phyloP scores from a whole-genome alignment of 2,329 filamentous ascomycete species.

The Diplodia intermedia region DNA sequence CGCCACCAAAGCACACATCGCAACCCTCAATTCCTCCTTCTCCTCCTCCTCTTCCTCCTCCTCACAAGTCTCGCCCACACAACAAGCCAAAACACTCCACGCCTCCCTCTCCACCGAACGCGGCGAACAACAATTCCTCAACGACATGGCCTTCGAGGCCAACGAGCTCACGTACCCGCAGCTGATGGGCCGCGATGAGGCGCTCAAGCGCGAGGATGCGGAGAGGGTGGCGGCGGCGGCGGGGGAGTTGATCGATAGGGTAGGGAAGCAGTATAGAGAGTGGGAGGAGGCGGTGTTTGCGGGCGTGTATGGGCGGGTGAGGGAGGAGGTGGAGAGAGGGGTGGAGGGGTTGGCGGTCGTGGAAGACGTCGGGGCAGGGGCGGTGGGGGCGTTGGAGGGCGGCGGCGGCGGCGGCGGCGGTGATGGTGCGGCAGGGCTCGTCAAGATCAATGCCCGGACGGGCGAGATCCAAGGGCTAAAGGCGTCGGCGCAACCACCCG shows the following conservation, averaged over 20 bases:
- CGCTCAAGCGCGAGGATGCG: constrained; percentile 60
- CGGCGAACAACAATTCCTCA: constrained; percentile 61
- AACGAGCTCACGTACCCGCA: constrained; percentile 66
- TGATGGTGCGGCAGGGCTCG: constrained; percentile 34
- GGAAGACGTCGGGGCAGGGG: constrained; percentile 6
- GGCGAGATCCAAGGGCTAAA: constrained; percentile 44
- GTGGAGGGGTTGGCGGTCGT: constrained; percentile 50
- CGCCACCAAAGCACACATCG: constrained; percentile 10
- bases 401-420: constrained; percentile 29
- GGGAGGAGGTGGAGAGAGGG: constrained; percentile 58
- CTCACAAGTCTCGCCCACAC: not conserved
- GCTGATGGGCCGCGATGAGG: constrained; percentile 61
- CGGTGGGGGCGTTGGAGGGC: not conserved
- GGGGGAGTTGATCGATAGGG: constrained; percentile 45
- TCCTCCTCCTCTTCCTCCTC: constrained; percentile 59
- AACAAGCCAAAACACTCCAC: not conserved
- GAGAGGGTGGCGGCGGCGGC: constrained; percentile 42
- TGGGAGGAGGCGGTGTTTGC: constrained; percentile 61
- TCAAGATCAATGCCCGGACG: constrained; percentile 45
- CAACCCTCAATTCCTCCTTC: constrained; percentile 48
- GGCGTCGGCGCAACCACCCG: not conserved
- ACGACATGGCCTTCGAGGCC: constrained; percentile 62
- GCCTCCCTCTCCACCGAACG: constrained; percentile 45
- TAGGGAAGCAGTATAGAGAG: constrained; percentile 58
- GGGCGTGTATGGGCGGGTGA: constrained; percentile 56